These are phyloP conservation scores for Biscogniauxia mediterranea DNA, from an alignment of 2,329 filamentous ascomycete genomes.

Conservation along the genomic window DNA sequence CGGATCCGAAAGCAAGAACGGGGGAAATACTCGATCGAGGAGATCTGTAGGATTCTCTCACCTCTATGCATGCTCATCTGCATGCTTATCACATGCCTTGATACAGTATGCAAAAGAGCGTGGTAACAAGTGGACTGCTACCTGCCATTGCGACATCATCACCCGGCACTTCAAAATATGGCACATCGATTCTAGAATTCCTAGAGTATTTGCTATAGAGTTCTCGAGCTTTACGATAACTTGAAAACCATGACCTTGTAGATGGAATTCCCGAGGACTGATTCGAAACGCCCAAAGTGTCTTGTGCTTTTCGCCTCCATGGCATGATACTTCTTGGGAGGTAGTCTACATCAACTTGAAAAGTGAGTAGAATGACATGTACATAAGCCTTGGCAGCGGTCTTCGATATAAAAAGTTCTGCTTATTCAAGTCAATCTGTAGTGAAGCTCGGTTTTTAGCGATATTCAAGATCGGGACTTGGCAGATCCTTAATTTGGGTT, in stretches of 20 bases:
- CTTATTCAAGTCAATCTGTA: neutral
- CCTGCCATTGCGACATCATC: neutral
- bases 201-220: neutral
- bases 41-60: neutral
- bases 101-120: neutral
- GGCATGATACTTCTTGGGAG: neutral
- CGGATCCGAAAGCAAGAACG: neutral
- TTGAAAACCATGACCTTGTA: neutral
- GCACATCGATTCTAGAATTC: neutral
- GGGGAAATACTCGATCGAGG: neutral
- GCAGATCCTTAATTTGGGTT: neutral
- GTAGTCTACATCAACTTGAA: neutral
- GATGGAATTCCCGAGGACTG: neutral
- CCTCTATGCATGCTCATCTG: neutral
- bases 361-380: neutral
- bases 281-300: neutral
- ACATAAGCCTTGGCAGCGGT: neutral
- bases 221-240: neutral
- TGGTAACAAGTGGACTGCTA: neutral
- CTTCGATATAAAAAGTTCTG: neutral
- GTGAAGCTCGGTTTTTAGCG: neutral
- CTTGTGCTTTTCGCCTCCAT: too few relatives aligned
- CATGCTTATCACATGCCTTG: neutral
- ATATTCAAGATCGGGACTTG: neutral
- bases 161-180: neutral